Percentiles rank a stretch among this genome's conserved stretches.
Conservation (phyloP, 768 basidiomycete genomes). For the Phaeotremella skinneri region DNA sequence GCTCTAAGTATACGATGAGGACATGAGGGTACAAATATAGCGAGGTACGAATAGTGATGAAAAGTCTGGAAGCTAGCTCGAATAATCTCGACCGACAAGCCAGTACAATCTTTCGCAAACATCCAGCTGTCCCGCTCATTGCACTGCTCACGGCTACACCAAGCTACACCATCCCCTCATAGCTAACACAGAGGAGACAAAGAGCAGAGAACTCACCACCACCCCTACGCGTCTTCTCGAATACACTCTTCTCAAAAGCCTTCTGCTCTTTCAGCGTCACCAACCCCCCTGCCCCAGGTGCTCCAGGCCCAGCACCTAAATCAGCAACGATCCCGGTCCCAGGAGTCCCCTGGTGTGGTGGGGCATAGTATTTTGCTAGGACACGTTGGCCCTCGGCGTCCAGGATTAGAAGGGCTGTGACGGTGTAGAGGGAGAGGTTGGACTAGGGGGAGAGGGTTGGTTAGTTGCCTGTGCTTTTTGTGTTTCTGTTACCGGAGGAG, state of each 20-base stretch:
- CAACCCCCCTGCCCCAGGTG: slow-evolving; percentile 43
- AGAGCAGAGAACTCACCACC: slow-evolving; percentile 66
- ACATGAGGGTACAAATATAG: too few relatives aligned
- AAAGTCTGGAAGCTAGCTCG: too few relatives aligned
- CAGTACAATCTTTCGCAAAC: too few relatives aligned
- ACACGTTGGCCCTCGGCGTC: slow-evolving; percentile 95
- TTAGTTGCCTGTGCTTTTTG: background rate
- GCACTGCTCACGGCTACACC: background rate
- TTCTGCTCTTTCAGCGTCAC: slow-evolving; percentile 82
- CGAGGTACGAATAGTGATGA: too few relatives aligned
- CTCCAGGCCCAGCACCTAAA: slow-evolving; percentile 40
- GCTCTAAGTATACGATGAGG: background rate
- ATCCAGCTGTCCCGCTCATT: background rate
- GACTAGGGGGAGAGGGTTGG: slow-evolving; percentile 37
- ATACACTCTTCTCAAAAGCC: slow-evolving; percentile 90
- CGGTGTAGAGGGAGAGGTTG: slow-evolving; percentile 83
- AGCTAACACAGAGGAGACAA: background rate
- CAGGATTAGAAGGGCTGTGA: slow-evolving; percentile 82
- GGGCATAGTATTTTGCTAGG: slow-evolving; percentile 89
- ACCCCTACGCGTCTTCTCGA: slow-evolving; percentile 91
- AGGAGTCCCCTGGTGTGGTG: slow-evolving; percentile 57
- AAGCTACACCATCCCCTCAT: too few relatives aligned
- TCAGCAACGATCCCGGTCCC: slow-evolving; percentile 50
- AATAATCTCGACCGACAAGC: too few relatives aligned
- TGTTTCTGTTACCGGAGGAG: too few relatives aligned